These are phyloP conservation scores for Epichloe amarillans DNA, from an alignment of 2,329 filamentous ascomycete genomes.

Conservation along the genomic window DNA sequence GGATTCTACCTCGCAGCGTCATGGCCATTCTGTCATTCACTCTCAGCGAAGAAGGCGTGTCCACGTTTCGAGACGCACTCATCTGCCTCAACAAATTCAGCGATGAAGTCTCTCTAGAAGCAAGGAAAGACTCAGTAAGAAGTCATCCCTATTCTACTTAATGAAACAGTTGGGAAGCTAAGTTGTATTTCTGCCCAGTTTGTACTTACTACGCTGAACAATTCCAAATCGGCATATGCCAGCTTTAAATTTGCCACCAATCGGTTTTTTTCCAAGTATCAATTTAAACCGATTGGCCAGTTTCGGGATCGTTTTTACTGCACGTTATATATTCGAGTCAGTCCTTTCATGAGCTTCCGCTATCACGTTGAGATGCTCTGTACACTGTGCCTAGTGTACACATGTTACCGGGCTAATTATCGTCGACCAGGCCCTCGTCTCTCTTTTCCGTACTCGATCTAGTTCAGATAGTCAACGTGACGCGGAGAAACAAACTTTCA, in stretches of 20 bases:
- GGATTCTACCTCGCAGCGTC: background rate
- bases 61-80: conserved; percentile 57
- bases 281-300: conserved; percentile 42
- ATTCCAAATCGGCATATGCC: conserved; percentile 69
- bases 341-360: conserved; percentile 6
- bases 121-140: conserved; percentile 51
- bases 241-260: conserved; percentile 54
- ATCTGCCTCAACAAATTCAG: conserved; percentile 68
- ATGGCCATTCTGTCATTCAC: conserved; percentile 61
- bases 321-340: conserved; percentile 57
- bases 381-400: background rate
- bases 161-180: background rate
- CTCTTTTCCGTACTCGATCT: conserved; percentile 57
- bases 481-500: conserved; percentile 52
- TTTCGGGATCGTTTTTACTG: conserved; percentile 55
- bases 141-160: background rate
- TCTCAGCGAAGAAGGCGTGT: conserved; percentile 58
- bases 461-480: conserved; percentile 43
- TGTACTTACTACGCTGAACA: conserved; percentile 60
- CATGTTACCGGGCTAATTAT: background rate
- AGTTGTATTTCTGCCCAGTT: conserved; percentile 33
- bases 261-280: conserved; percentile 61
- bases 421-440: conserved; percentile 44
- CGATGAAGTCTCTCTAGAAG: conserved; percentile 65
- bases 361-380: background rate